Base-by-base conservation (phyloP, 2,329 filamentous ascomycete species). In the Diaporthe capsici region DNA sequence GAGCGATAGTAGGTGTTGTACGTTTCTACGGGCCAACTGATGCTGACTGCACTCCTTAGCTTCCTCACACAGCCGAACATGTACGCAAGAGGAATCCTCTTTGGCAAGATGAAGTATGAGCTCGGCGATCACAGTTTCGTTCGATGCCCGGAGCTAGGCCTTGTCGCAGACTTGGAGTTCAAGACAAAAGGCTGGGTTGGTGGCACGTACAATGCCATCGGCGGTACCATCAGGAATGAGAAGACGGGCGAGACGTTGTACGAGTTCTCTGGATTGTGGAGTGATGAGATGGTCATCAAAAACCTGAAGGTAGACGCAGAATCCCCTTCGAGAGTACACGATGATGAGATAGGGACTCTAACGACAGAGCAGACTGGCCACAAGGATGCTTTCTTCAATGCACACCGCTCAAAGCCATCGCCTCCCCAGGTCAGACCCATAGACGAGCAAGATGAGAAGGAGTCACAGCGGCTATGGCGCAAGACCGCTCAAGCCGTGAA, bases 81-180 rank as follows among this genome's bases (percentile, higher is more conserved):
- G 95, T 99, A 99, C 84, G 97, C 96, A 31, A 92, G 97, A 77
- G 96, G 97, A 49, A 98, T 99, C 76, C 88, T 99, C 12, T 98
- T 99, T 81, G 97, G 97, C 65, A 98, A 98, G 84, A 98, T 99
- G 97, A 98, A 98, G 85, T 99, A 98, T 84, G 97, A 99, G 86
- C 91, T 99, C 10, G 97, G 96, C 78, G 96, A 98, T 83, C 96
- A 98, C 86, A 98, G 96, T 83, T 95, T 95, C 80, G 94, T 99
- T 28, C 91, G 93, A 79, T 98, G 97, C 83, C 95, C 96, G 0
- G 96, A 98, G 83, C 90, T 95, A 25, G 93, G 95, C 75, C 88
- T 99, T 25, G 90, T 92, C 37, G 96, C 95, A 76, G 96, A 99
- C 82, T 92, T 99, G 77, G 97, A 99, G 79, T 99, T 99, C 90